phyloP scores from a whole-genome alignment of 2,329 filamentous ascomycete species.

The Colletotrichum noveboracense region DNA sequence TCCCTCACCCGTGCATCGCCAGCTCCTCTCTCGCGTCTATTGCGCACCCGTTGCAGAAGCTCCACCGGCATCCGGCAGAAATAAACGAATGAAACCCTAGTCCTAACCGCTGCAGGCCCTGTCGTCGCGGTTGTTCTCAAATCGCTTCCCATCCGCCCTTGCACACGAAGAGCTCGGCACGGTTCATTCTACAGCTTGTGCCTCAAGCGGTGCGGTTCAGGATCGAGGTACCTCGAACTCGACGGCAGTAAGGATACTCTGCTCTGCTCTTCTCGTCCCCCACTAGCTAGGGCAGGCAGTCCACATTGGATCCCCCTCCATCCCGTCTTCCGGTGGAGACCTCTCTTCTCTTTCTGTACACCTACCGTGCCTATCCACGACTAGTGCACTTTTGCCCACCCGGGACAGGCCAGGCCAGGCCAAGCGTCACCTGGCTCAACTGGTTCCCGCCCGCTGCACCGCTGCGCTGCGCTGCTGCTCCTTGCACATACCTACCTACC shows the following conservation, averaged over 20 bases:
- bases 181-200: conserved; percentile 43
- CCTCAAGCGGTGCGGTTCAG: conserved; percentile 12
- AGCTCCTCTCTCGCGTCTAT: conserved; percentile 20
- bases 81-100: conserved; percentile 44
- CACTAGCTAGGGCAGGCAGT: not conserved
- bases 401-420: not conserved
- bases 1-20: not conserved
- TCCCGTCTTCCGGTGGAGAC: conserved; percentile 40
- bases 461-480: not conserved
- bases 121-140: conserved; percentile 5
- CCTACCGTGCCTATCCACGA: not conserved
- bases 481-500: not conserved
- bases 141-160: conserved; percentile 26
- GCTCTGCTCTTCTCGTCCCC: not conserved
- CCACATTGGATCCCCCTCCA: conserved; percentile 16
- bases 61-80: conserved; percentile 27
- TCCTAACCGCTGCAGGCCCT: conserved; percentile 41
- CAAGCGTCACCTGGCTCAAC: conserved; percentile 27
- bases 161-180: conserved; percentile 31
- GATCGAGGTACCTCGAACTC: not conserved
- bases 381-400: not conserved
- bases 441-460: conserved; percentile 4
- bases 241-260: not conserved
- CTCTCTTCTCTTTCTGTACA: conserved; percentile 6
- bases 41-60: not conserved